These are phyloP conservation scores for Metarhizium robertsii DNA, from an alignment of 2,329 filamentous ascomycete genomes.

Conservation along the genomic window DNA sequence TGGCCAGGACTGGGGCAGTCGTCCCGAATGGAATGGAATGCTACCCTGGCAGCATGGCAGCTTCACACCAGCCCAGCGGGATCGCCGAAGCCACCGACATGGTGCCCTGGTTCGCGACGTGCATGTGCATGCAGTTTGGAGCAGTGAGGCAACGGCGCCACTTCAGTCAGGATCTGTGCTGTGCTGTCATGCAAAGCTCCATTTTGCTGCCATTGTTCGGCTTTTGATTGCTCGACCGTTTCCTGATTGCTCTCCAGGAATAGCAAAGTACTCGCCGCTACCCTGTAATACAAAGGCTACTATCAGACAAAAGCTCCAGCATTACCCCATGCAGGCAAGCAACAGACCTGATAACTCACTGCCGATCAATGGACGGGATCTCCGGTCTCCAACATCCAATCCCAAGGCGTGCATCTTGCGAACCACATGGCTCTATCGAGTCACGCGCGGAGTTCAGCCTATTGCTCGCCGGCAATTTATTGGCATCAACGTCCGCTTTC, in stretches of 20 bases:
- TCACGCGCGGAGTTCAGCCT: not conserved
- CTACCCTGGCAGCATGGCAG: not conserved
- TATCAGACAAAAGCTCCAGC: not conserved
- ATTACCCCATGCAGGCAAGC: not conserved
- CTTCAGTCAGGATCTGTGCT: not conserved
- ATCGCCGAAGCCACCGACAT: conserved; percentile 5
- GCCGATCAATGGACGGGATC: not conserved
- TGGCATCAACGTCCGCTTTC: not conserved
- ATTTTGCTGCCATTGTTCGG: not conserved
- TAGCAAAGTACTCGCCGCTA: not conserved
- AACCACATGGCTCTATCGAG: not conserved
- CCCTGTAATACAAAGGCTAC: not conserved
- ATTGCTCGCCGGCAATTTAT: not conserved
- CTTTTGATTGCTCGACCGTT: not conserved
- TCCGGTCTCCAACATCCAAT: not conserved
- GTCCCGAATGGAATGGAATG: not conserved
- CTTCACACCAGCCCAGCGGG: not conserved
- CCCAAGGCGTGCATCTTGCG: not conserved
- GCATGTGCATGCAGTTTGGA: conserved; percentile 1
- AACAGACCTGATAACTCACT: too few relatives aligned
- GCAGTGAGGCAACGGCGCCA: not conserved
- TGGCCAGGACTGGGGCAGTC: not conserved
- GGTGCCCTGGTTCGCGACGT: not conserved
- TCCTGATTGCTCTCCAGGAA: not conserved
- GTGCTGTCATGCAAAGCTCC: not conserved